Conservation (phyloP, 1,284 basidiomycete genomes). For the Hortiboletus rubellus region DNA sequence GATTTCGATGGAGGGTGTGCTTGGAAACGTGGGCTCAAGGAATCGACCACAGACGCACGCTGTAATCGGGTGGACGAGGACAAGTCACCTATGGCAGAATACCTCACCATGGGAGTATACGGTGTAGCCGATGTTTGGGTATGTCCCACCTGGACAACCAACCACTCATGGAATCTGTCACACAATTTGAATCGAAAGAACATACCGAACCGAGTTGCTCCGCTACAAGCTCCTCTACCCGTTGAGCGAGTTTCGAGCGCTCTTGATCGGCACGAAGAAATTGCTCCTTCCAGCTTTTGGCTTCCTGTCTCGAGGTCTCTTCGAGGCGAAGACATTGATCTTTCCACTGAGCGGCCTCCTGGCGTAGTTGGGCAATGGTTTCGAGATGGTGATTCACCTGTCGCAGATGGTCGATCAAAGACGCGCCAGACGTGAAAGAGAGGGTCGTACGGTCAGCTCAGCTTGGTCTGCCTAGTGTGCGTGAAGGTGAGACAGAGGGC, state of each 20-base stretch:
- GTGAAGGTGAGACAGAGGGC: slow-evolving; percentile 8
- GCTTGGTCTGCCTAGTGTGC: slow-evolving; percentile 51
- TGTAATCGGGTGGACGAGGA: slow-evolving; percentile 24
- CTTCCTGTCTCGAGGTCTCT: slow-evolving; percentile 47
- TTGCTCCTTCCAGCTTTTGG: slow-evolving; percentile 68
- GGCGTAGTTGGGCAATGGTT: slow-evolving; percentile 57
- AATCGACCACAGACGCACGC: slow-evolving; percentile 11
- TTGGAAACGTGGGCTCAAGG: slow-evolving; percentile 15
- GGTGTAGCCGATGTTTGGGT: slow-evolving; percentile 18
- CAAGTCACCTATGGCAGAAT: slow-evolving; percentile 16
- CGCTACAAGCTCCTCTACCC: slow-evolving; percentile 56
- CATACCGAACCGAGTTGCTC: slow-evolving; percentile 44
- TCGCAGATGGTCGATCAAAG: neutral
- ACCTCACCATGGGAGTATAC: slow-evolving; percentile 26
- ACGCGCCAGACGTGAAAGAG: neutral
- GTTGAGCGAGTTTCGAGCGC: slow-evolving; percentile 51
- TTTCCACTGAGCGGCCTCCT: slow-evolving; percentile 67
- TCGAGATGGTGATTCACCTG: slow-evolving; percentile 61
- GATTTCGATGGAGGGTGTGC: slow-evolving; percentile 20
- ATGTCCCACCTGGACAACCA: slow-evolving; percentile 27
- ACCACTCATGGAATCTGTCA: slow-evolving; percentile 14
- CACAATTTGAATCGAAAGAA: slow-evolving; percentile 19
- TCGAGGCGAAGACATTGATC: slow-evolving; percentile 59
- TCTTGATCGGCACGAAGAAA: slow-evolving; percentile 67
- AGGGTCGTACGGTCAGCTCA: slow-evolving; percentile 50